Evolutionary conservation across 805 yeast species (phyloP), one percentile per base, ranked within the genome.

Genomic region (Spathaspora arborariae): DNA sequence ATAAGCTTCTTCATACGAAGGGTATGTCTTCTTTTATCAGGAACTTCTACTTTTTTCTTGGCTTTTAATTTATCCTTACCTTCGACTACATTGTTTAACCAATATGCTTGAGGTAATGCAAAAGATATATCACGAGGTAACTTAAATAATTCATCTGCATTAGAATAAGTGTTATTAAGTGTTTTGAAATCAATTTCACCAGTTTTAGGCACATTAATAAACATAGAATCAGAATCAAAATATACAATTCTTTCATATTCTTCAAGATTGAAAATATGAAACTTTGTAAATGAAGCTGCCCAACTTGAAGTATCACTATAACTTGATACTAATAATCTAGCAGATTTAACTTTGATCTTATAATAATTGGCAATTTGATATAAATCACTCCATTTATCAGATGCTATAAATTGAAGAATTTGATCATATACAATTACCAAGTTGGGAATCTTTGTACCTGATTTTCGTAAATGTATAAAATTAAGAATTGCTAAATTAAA

Each of bases 211-310:
- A 42, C 42, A 21, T 38, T 42, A 15, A 57, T 51, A 11, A 80
- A 53, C 52, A 70, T 60, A 2, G 82, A 73, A 62, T 82, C 88
- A 8, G 82, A 71, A 58, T 83, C 88, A 54, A 83, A 59, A 56
- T 74, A 81, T 11, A 83, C 70, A 15, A 83, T 57, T 40, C 84
- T 60, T 20, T 79, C 78, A 55, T 69, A 83, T 30, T 77, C 71
- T 0, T 65, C 60, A 53, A 70, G 70, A 45, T 73, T 68, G 56
- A 82, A 82, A 0, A 79, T 72, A 49, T 72, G 64, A 22, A 82
- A 63, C 55, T 83, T 83, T 1, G 84, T 80, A 51, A 79, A 76
- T 46, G 83, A 75, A 4, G 69, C 64, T 4, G 64, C 50, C 85
- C 85, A 82, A 34, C 67, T 55, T 5, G 68, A 47, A 20, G 51